These are phyloP conservation scores for Collybiopsis luxurians DNA, from an alignment of 768 basidiomycete species.

Conservation along the genomic window DNA sequence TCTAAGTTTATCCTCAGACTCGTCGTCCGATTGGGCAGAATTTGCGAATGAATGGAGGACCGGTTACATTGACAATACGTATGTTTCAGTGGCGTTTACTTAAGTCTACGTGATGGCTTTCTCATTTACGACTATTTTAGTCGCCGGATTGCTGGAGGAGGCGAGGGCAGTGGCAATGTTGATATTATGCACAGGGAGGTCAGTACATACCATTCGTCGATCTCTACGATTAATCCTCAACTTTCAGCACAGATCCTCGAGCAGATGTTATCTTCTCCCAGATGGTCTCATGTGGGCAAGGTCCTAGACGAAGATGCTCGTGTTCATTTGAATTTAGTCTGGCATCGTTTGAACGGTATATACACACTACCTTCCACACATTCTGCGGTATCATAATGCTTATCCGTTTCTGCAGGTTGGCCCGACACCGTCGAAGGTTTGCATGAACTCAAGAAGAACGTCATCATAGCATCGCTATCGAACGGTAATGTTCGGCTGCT, in stretches of 20 bases:
- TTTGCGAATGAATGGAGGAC: slow-evolving; percentile 59
- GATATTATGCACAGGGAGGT: slow-evolving; percentile 59
- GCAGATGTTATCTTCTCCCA: slow-evolving; percentile 41
- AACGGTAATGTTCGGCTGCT: slow-evolving; percentile 65
- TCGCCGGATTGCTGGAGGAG: slow-evolving; percentile 40
- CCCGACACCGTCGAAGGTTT: slow-evolving; percentile 51
- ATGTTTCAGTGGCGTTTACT: slow-evolving; percentile 12
- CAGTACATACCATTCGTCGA: slow-evolving; percentile 3
- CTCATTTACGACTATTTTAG: slow-evolving; percentile 22
- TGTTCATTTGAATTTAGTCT: slow-evolving; percentile 42
- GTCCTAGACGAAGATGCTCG: slow-evolving; percentile 44
- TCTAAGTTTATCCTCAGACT: no score
- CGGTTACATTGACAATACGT: slow-evolving; percentile 50
- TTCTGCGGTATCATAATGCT: neutral
- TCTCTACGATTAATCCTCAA: neutral
- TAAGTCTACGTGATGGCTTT: neutral
- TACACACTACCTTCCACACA: neutral
- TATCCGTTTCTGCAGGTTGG: slow-evolving; percentile 42
- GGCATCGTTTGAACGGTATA: slow-evolving; percentile 61
- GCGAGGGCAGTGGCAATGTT: slow-evolving; percentile 45
- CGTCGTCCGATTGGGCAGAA: slow-evolving; percentile 35
- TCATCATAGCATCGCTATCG: slow-evolving; percentile 52
- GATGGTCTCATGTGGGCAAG: slow-evolving; percentile 49
- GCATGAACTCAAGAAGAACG: slow-evolving; percentile 45
- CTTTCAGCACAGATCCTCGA: slow-evolving; percentile 48